Base-by-base conservation (phyloP, 306 rosid genomes). In the Cucurbita argyrosperma region DNA sequence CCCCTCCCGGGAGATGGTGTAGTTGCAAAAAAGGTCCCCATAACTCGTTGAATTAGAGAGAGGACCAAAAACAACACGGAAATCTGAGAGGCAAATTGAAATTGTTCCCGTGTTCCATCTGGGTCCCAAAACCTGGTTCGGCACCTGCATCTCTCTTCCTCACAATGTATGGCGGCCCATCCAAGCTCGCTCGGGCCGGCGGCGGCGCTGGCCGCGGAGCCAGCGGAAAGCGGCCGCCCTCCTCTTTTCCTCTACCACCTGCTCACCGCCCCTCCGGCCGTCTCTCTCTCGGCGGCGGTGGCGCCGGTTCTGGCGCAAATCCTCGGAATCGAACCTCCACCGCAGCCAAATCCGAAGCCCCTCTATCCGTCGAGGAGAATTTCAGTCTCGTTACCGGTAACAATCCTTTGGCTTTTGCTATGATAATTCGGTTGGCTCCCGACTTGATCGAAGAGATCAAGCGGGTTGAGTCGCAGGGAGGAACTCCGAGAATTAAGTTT, bases 381-480 rank as follows among this genome's bases (percentile, higher is more conserved):
- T 94, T 91, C 81, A 89, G 75, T 77, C 79, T 94, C 4, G 87
- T 88, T 13, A 38, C 97, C 19, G 97, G 99, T 6, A 83, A 49
- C 47, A 82, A 90, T 61, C 85, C 99, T 3, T 84, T 82, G n/a
- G 89, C 92, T 10, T 94, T 90, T 81, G 84, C 88, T 9, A 88
- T 91, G 96, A 89, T 91, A 75, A 94, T 94, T 68, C 80, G 87
- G 39, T 79, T 94, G 42, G 91, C 87, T 8, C 99, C 99, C 3
- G 89, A 91, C 82, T 85, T 91, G 80, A 89, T 89, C 12, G 97
- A 94, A 23, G 97, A 91, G 91, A 91, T 94, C 95, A 91, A 79
- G 86, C 99, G 99, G 76, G 84, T 85, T 60, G 99, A 94, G 76
- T 84, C 92, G 54, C 90, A 83, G 54, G 97, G 90, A 47, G 97